phyloP scores from a whole-genome alignment of 805 yeast species.

The Saccharomycopsis babjevae region DNA sequence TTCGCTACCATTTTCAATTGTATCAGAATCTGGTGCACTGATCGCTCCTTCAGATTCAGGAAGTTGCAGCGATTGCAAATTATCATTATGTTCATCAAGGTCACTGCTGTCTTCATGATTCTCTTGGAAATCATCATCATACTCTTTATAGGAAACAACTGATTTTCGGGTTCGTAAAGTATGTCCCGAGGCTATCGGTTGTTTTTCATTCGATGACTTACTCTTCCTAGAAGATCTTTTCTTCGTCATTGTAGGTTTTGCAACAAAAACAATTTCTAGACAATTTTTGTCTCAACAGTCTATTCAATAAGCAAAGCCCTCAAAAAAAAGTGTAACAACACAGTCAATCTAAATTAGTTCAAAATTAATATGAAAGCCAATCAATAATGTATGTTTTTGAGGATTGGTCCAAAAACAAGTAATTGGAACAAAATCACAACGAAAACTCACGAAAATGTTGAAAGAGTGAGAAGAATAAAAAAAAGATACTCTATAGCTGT shows the following conservation, averaged over 20 bases:
- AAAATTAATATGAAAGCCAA: neutral
- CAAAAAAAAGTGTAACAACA: too few relatives aligned
- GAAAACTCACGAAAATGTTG: neutral
- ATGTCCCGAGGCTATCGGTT: slow-evolving; percentile 4
- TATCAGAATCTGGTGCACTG: slow-evolving; percentile 1
- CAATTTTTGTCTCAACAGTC: too few relatives aligned
- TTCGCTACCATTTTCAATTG: slow-evolving; percentile 11
- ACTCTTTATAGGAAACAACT: slow-evolving; percentile 12
- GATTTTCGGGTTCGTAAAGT: slow-evolving; percentile 6
- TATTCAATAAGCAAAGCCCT: too few relatives aligned
- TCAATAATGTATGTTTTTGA: neutral
- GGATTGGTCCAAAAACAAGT: neutral
- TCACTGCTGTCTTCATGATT: neutral
- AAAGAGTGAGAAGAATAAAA: neutral
- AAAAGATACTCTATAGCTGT: neutral
- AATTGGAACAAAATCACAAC: neutral
- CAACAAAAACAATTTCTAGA: neutral
- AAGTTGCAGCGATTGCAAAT: neutral
- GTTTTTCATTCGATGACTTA: neutral
- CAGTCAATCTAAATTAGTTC: too few relatives aligned
- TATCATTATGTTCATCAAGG: slow-evolving; percentile 9
- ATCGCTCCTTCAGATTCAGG: neutral
- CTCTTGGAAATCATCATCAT: slow-evolving; percentile 15
- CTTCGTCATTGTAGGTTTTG: neutral
- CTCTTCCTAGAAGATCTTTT: slow-evolving; percentile 4